Percentiles rank a stretch among this genome's conserved stretches.
Conservation (phyloP, 1,284 basidiomycete genomes). For the Rhodotorula glutinis region DNA sequence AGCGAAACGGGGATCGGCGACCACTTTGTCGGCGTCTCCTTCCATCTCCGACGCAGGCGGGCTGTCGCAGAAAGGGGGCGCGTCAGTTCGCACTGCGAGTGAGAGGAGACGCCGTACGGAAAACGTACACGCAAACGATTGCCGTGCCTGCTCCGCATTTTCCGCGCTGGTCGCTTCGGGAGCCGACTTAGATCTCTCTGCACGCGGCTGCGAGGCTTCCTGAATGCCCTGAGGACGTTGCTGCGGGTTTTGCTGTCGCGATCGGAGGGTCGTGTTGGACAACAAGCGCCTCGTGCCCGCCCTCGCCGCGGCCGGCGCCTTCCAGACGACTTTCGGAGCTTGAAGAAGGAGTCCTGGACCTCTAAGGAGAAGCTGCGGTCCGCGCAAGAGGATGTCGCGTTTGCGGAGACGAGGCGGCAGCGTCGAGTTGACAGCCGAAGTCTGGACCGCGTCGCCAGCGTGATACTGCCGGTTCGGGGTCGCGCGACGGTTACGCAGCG, state of each 20-base stretch:
- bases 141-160: too few species aligned
- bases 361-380: slow-evolving; percentile 29
- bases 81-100: not conserved
- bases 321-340: slow-evolving; percentile 27
- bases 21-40: slow-evolving; percentile 86
- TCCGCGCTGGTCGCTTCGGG: not conserved
- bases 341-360: slow-evolving; percentile 30
- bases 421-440: not conserved
- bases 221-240: slow-evolving; percentile 11
- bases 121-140: too few species aligned
- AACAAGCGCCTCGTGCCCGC: slow-evolving; percentile 30
- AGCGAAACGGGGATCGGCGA: slow-evolving; percentile 90
- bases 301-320: slow-evolving; percentile 21
- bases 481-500: slow-evolving; percentile 16
- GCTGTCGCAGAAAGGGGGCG: slow-evolving; percentile 43
- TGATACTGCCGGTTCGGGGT: not conserved
- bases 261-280: slow-evolving; percentile 7
- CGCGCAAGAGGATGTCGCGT: slow-evolving; percentile 32
- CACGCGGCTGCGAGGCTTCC: not conserved
- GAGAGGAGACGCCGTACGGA: too few species aligned
- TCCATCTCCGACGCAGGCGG: slow-evolving; percentile 69
- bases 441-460: not conserved
- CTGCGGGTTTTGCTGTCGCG: slow-evolving; percentile 19
- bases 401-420: slow-evolving; percentile 13
- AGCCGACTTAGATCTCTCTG: not conserved